Evolutionary conservation across 176 grass and related monocot species (phyloP).

Genomic region (Aegilops tauschii): DNA sequence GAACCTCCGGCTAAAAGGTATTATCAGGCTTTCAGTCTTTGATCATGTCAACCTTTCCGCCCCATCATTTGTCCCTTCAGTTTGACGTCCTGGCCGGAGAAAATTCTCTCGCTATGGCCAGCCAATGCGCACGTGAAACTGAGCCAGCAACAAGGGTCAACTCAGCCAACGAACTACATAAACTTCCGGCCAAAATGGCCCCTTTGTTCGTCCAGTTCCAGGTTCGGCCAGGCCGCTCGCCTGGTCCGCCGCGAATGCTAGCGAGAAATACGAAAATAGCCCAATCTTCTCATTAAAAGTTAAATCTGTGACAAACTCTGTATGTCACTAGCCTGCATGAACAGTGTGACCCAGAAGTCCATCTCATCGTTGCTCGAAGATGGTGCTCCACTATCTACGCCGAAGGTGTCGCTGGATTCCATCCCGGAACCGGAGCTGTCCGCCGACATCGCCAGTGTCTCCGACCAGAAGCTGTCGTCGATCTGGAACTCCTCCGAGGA

Average conservation of each 20-base stretch:
- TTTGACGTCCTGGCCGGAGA: too few species aligned
- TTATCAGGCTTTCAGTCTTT: too few species aligned
- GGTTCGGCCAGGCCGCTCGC: too few species aligned
- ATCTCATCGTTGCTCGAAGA: slow-evolving; percentile 38
- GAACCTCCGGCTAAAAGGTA: too few species aligned
- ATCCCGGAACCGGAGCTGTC: slow-evolving; percentile 11
- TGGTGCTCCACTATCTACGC: neutral
- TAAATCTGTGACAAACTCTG: slow-evolving; percentile 42
- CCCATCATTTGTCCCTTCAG: too few species aligned
- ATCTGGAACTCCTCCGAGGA: slow-evolving; percentile 41
- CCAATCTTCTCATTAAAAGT: neutral
- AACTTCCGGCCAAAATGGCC: too few species aligned
- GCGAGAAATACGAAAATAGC: neutral
- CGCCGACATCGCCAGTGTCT: slow-evolving; percentile 40
- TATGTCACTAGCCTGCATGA: slow-evolving; percentile 52
- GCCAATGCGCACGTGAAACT: neutral
- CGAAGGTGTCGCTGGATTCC: neutral
- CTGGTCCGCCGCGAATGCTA: too few species aligned
- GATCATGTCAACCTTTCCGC: too few species aligned
- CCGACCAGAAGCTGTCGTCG: slow-evolving; percentile 66
- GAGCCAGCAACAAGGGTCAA: neutral
- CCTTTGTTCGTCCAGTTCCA: too few species aligned
- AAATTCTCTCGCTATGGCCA: neutral
- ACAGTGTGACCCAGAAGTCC: slow-evolving; percentile 66
- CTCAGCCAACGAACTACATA: neutral